Evolutionary conservation across 768 basidiomycete species (phyloP).

Genomic region (Rhizopogon sp.): DNA sequence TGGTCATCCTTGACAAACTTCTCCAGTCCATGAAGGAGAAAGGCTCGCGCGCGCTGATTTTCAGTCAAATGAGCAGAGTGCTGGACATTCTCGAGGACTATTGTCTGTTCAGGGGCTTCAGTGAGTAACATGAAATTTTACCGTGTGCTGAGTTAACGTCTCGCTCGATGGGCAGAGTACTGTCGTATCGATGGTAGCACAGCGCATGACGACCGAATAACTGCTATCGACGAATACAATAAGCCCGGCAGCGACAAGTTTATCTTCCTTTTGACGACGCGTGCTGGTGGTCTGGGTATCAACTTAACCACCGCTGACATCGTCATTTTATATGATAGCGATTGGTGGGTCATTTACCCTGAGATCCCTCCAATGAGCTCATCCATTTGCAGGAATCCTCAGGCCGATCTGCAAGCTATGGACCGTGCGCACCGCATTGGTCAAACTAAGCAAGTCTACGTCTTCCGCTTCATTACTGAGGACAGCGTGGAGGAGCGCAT

Average conservation of each 20-base stretch:
- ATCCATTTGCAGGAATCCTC: constrained; percentile 75
- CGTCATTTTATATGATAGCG: constrained; percentile 93
- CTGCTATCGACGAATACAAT: constrained; percentile 97
- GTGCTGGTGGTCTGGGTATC: constrained; percentile 96
- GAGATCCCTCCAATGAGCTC: constrained; percentile 1
- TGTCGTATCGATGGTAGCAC: constrained; percentile 96
- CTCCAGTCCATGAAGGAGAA: constrained; percentile 83
- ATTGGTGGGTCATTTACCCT: constrained; percentile 58
- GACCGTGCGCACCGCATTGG: constrained; percentile 96
- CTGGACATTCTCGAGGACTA: constrained; percentile 97
- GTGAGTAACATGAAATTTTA: constrained; percentile 41
- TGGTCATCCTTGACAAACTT: constrained; percentile 95
- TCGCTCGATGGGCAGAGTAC: constrained; percentile 55
- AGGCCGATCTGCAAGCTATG: constrained; percentile 98
- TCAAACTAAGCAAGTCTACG: constrained; percentile 96
- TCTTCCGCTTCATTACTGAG: constrained; percentile 95
- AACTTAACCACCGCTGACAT: constrained; percentile 94
- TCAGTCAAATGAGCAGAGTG: constrained; percentile 99
- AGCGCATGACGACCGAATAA: constrained; percentile 92
- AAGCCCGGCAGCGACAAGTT: constrained; percentile 92
- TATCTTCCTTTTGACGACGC: constrained; percentile 93
- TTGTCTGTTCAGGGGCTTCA: constrained; percentile 84
- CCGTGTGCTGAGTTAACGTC: not conserved
- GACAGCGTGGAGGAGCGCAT: constrained; percentile 95
- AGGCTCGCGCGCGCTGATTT: constrained; percentile 94